Conservation (phyloP, 257 asterid species). For the Lycium barbarum region DNA sequence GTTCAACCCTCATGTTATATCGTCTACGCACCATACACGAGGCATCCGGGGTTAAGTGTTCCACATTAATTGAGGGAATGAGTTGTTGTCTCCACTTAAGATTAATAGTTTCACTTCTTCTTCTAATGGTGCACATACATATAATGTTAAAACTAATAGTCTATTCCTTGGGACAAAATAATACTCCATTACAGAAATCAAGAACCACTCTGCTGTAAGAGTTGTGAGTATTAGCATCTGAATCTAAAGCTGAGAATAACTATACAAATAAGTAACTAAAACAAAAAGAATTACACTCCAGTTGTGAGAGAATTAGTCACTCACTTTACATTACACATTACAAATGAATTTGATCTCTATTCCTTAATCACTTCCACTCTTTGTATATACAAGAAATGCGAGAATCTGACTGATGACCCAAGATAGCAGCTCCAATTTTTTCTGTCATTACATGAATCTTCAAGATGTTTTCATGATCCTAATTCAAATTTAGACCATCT, state of each 20-base stretch:
- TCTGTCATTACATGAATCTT: not conserved
- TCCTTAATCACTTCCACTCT: not conserved
- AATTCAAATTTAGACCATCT: constrained; percentile 43
- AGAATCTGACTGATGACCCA: constrained; percentile 10
- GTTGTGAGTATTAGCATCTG: not conserved
- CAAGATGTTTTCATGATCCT: not conserved
- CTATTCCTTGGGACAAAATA: too few relatives aligned
- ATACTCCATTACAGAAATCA: too few relatives aligned
- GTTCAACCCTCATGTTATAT: not conserved
- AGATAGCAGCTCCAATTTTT: not conserved
- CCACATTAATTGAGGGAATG: too few relatives aligned
- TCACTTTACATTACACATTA: not conserved
- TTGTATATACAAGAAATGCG: not conserved
- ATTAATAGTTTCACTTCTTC: too few relatives aligned
- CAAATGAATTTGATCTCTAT: constrained; percentile 17
- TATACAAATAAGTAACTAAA: not conserved
- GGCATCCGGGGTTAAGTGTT: too few relatives aligned
- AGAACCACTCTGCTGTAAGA: too few relatives aligned
- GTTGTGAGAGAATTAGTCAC: not conserved
- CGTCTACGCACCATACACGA: not conserved
- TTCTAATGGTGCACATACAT: too few relatives aligned
- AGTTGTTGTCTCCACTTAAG: too few relatives aligned
- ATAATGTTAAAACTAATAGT: too few relatives aligned
- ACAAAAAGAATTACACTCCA: not conserved
- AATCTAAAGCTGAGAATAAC: not conserved